A percentile compares a stretch with the other conserved stretches of the same genome.
phyloP scores from a whole-genome alignment of 129 eudicot species.

The Tagetes patula region DNA sequence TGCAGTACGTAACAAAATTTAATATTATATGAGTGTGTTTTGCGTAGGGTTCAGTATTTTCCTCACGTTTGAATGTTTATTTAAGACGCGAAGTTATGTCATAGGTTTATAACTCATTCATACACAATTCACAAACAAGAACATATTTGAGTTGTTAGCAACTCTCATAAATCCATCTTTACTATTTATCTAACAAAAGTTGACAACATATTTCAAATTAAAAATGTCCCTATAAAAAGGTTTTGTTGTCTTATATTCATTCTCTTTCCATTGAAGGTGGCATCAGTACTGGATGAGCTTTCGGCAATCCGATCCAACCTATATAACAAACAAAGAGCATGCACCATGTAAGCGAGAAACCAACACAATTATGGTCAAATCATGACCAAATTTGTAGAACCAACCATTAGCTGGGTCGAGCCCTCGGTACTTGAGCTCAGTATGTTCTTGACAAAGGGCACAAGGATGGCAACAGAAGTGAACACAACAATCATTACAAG shows the following conservation, averaged over 20 bases:
- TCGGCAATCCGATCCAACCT: constrained; percentile 37
- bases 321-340: background rate
- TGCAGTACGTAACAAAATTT: too few relatives aligned
- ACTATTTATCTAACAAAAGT: background rate
- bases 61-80: too few relatives aligned
- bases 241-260: background rate
- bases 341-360: constrained; percentile 3
- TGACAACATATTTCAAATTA: background rate
- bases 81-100: too few relatives aligned
- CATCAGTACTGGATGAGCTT: constrained; percentile 23
- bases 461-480: constrained; percentile 41
- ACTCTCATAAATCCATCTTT: too few relatives aligned
- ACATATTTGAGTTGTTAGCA: too few relatives aligned
- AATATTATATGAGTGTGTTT: too few relatives aligned
- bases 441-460: constrained; percentile 50
- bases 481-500: constrained; percentile 46
- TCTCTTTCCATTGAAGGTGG: constrained; percentile 21
- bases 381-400: background rate
- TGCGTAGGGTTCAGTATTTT: too few relatives aligned
- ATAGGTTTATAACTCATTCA: too few relatives aligned
- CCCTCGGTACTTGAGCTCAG: constrained; percentile 42
- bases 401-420: constrained; percentile 41
- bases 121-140: too few relatives aligned
- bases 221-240: too few relatives aligned
- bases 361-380: background rate